Evolutionary conservation across 805 yeast species (phyloP), one percentile per base, ranked within the genome.

Genomic region (Pichia insulana): DNA sequence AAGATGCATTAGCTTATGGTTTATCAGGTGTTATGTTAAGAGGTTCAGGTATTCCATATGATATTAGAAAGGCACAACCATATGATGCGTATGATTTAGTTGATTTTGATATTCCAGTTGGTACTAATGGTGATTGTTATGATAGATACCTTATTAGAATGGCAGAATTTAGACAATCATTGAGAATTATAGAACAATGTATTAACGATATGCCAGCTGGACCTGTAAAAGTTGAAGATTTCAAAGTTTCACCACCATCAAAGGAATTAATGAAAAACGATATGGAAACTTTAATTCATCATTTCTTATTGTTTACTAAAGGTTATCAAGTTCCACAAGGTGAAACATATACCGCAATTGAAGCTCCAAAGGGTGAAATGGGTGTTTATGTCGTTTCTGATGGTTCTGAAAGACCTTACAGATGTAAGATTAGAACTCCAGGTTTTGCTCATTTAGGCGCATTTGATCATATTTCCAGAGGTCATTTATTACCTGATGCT

Each of bases 361-460:
- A 86, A 69, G 95, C 95, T 19, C 95, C 95, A 62, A 86, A 86
- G 76, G 95, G 95, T 61, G 95, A 86, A 67, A 83, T 86, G 92
- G 95, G 84, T 47, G 94, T 84, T 43, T 86, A 80, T 58, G 80
- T 86, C 40, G 94, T 86, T 43, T 78, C 88, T 52, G 95, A 86
- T 67, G 95, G 95, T 43, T 66, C 83, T 45, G 95, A 86, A 69
- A 76, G 92, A 64, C 95, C 95, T 30, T 86, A 86, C 69, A 78
- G 88, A 68, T 84, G 95, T 71, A 85, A 84, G 70, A 85, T 86
- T 57, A 80, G 95, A 68, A 88, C 94, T n/a, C 95, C 95, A 37
- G 95, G 95, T 36, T 86, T 86, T 61, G 88, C 95, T 31, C 94
- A 85, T 66, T 71, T 86, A 59, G 92, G 81, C 51, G 95, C 92